phyloP scores from a whole-genome alignment of 2,329 filamentous ascomycete species.

The Shiraia bambusicola region DNA sequence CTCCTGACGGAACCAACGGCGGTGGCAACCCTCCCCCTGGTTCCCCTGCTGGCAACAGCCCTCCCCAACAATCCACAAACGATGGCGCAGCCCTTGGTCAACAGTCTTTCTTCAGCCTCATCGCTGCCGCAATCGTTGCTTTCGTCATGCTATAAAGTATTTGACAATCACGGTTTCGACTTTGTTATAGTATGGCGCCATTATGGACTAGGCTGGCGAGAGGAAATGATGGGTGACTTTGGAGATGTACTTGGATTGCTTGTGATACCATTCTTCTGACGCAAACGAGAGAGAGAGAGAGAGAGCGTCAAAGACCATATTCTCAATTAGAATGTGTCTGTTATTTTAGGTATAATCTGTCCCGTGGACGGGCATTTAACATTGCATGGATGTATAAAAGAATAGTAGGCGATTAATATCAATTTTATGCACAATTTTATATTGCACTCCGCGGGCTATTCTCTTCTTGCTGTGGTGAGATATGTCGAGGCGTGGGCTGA shows the following conservation, averaged over 20 bases:
- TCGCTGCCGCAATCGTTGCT: slow-evolving; percentile 27
- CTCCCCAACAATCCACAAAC: slow-evolving; percentile 31
- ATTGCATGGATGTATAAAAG: too few species aligned
- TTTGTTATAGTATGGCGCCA: background rate
- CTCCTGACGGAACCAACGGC: slow-evolving; percentile 5
- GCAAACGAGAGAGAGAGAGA: slow-evolving; percentile 3
- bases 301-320: slow-evolving; percentile 4
- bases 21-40: slow-evolving; percentile 8
- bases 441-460: background rate
- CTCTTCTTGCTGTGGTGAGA: background rate
- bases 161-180: too few species aligned
- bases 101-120: slow-evolving; percentile 30
- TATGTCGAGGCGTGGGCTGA: background rate
- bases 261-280: slow-evolving; percentile 13
- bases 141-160: slow-evolving; percentile 28
- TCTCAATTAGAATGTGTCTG: background rate
- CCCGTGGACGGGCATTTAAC: too few species aligned
- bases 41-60: slow-evolving; percentile 16
- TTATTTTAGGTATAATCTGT: too few species aligned
- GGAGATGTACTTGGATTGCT: background rate
- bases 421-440: background rate
- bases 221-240: background rate
- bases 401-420: too few species aligned
- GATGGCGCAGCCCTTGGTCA: slow-evolving; percentile 23
- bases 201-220: background rate